A percentile compares a stretch with the other conserved stretches of the same genome.
Evolutionary conservation across 257 asterid species (phyloP).

Genomic region (Forsythia viridissima): DNA sequence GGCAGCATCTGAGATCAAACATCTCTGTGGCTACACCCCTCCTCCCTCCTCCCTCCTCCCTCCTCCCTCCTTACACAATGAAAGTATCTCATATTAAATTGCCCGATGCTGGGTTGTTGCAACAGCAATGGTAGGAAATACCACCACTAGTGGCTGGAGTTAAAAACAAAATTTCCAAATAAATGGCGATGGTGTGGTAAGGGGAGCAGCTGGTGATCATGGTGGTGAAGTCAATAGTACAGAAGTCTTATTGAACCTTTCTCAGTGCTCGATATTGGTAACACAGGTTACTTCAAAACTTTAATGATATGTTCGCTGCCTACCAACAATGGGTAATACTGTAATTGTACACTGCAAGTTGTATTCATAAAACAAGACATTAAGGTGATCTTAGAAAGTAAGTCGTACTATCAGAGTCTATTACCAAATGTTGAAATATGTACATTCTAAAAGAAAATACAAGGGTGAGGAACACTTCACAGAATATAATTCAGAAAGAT

Average conservation of each 20-base stretch:
- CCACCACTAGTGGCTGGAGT: background rate
- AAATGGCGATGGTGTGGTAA: background rate
- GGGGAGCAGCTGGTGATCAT: background rate
- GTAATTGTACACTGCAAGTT: background rate
- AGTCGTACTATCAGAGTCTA: background rate
- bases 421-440: slow-evolving; percentile 1
- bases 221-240: background rate
- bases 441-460: background rate
- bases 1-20: background rate
- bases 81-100: background rate
- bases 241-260: background rate
- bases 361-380: background rate
- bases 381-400: background rate
- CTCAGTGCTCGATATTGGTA: slow-evolving; percentile 6
- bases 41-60: background rate
- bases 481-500: background rate
- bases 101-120: background rate
- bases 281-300: background rate
- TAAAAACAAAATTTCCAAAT: background rate
- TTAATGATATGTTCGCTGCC: background rate
- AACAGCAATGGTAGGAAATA: background rate
- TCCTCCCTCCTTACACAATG: background rate
- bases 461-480: background rate
- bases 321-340: background rate
- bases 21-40: background rate